Conservation (phyloP, 2,329 filamentous ascomycete genomes). For the Ascochyta viciae-villosae region DNA sequence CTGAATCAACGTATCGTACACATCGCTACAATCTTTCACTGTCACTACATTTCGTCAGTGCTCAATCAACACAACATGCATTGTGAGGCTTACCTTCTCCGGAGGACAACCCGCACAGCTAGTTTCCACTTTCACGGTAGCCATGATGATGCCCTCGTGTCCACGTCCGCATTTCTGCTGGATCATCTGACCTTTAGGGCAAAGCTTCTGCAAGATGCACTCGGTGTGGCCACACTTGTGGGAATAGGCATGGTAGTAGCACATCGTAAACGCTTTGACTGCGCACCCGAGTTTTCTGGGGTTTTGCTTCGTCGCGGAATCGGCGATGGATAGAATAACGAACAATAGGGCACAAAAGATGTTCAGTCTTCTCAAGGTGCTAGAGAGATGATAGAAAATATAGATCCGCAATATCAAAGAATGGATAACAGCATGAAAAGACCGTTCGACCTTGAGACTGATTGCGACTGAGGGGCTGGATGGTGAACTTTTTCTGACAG, state of each 20-base stretch:
- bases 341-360: not conserved
- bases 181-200: conserved; percentile 39
- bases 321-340: not conserved
- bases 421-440: not conserved
- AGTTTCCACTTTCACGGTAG: conserved; percentile 41
- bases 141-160: conserved; percentile 40
- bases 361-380: not conserved
- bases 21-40: not conserved
- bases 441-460: not conserved
- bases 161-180: conserved; percentile 42
- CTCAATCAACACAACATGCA: not conserved
- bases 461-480: not conserved
- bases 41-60: not conserved
- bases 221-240: conserved; percentile 55
- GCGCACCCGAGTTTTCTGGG: too few species aligned
- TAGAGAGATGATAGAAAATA: not conserved
- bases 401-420: not conserved
- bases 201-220: conserved; percentile 44
- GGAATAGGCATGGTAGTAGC: conserved; percentile 57
- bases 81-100: conserved; percentile 24
- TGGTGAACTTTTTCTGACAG: not conserved
- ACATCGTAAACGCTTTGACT: conserved; percentile 44
- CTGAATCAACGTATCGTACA: not conserved
- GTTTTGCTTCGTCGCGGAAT: not conserved
- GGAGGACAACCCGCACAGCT: conserved; percentile 32